These are phyloP conservation scores for Amorphotheca resinae DNA, from an alignment of 495 filamentous ascomycete species.

Conservation along the genomic window DNA sequence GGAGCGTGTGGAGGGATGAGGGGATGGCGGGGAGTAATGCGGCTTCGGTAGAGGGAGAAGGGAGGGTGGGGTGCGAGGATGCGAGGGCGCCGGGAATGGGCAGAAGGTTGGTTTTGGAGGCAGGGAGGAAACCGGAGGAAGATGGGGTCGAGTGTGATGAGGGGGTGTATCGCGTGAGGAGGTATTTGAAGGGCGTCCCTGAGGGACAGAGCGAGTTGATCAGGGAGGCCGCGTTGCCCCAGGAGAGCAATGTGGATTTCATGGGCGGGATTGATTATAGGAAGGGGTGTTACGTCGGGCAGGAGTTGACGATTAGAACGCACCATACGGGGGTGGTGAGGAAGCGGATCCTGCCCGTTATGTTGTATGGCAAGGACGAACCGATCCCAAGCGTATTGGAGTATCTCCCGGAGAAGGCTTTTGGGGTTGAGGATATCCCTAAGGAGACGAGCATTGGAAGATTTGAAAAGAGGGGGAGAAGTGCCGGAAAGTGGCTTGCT, in stretches of 20 bases:
- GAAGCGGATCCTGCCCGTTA: constrained; percentile 76
- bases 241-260: constrained; percentile 76
- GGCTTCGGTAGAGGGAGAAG: constrained; percentile 5
- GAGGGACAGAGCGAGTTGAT: constrained; percentile 75
- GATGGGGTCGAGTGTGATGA: constrained; percentile 22
- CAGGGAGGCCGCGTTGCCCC: constrained; percentile 54
- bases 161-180: constrained; percentile 48
- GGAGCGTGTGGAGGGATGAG: constrained; percentile 46
- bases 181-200: constrained; percentile 66
- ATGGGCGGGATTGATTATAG: constrained; percentile 75
- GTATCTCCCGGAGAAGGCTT: constrained; percentile 34
- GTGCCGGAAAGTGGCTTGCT: constrained; percentile 62
- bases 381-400: constrained; percentile 26
- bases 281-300: constrained; percentile 95
- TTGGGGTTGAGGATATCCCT: constrained; percentile 13
- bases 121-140: constrained; percentile 13
- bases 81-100: constrained; percentile 59
- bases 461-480: constrained; percentile 43
- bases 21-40: constrained; percentile 3
- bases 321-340: constrained; percentile 86
- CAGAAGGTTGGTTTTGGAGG: constrained; percentile 39
- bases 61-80: constrained; percentile 40
- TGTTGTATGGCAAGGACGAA: constrained; percentile 43
- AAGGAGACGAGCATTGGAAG: constrained; percentile 28
- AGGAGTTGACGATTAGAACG: constrained; percentile 91